phyloP scores from a whole-genome alignment of 1,284 basidiomycete species.

The Boletus albobrunnescens region DNA sequence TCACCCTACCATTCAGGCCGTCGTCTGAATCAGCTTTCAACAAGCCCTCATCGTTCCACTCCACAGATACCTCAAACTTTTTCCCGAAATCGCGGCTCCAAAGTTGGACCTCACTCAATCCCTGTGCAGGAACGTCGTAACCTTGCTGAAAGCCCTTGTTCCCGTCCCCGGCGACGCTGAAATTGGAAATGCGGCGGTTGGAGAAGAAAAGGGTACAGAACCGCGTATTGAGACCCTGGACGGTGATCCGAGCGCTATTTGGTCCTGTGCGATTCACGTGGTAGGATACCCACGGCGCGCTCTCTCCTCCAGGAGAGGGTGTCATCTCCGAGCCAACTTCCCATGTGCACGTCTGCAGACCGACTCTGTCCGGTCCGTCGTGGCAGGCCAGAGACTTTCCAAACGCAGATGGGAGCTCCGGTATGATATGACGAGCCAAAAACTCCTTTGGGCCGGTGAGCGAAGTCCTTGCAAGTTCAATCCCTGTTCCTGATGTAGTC shows the following conservation, averaged over 20 bases:
- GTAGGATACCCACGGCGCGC: conserved; percentile 34
- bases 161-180: conserved; percentile 37
- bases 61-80: conserved; percentile 53
- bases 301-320: conserved; percentile 33
- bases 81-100: conserved; percentile 71
- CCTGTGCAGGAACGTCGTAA: conserved; percentile 41
- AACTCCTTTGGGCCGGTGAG: conserved; percentile 48
- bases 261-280: conserved; percentile 36
- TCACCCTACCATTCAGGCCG: conserved; percentile 45
- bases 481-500: conserved; percentile 17
- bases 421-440: conserved; percentile 43
- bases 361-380: conserved; percentile 18
- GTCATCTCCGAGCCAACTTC: conserved; percentile 28
- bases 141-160: conserved; percentile 40
- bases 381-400: conserved; percentile 26
- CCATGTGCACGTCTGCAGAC: conserved; percentile 39
- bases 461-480: conserved; percentile 34
- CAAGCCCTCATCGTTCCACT: conserved; percentile 31
- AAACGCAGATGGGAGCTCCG: conserved; percentile 51
- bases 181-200: conserved; percentile 41
- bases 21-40: conserved; percentile 20
- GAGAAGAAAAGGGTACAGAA: conserved; percentile 62
- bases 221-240: conserved; percentile 59
- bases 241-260: conserved; percentile 41
- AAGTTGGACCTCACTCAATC: conserved; percentile 47